Conservation (phyloP, 352 stramenopile species). For the Phytopythium aichiense region DNA sequence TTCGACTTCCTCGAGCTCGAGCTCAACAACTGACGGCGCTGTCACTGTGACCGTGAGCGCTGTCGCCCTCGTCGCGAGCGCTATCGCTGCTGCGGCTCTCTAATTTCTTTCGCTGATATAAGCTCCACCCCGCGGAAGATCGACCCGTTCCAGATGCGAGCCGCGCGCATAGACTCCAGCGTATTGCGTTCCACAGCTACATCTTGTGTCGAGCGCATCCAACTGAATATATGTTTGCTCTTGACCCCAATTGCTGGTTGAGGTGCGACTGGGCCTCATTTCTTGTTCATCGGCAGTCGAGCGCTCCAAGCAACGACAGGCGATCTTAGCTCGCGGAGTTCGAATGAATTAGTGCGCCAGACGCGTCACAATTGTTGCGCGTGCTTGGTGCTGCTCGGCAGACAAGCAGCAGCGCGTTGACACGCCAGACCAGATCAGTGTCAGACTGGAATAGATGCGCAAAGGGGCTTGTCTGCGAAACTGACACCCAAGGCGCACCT, state of each 20-base stretch:
- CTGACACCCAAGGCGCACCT: neutral
- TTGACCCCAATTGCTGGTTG: neutral
- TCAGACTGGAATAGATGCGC: neutral
- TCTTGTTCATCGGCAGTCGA: neutral
- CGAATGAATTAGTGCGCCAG: neutral
- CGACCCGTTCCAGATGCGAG: neutral
- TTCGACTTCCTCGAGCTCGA: constrained; percentile 1
- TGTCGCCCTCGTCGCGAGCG: constrained; percentile 1
- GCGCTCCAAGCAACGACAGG: neutral
- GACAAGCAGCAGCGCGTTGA: neutral
- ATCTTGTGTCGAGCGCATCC: neutral
- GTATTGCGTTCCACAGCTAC: neutral
- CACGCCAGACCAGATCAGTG: neutral
- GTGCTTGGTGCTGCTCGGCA: neutral
- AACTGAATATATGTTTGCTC: neutral
- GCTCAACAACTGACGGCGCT: neutral
- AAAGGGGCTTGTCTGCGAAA: neutral
- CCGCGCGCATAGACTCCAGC: neutral
- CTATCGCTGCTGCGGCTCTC: constrained; percentile 6
- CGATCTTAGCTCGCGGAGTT: neutral
- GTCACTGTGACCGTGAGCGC: constrained; percentile 3
- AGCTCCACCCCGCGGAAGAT: neutral
- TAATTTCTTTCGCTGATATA: neutral
- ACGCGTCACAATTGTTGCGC: neutral
- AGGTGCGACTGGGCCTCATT: neutral